Evolutionary conservation across 345 rosid genomes (phyloP), one percentile per base, ranked within the genome.

Genomic region (Conringia planisiliqua): DNA sequence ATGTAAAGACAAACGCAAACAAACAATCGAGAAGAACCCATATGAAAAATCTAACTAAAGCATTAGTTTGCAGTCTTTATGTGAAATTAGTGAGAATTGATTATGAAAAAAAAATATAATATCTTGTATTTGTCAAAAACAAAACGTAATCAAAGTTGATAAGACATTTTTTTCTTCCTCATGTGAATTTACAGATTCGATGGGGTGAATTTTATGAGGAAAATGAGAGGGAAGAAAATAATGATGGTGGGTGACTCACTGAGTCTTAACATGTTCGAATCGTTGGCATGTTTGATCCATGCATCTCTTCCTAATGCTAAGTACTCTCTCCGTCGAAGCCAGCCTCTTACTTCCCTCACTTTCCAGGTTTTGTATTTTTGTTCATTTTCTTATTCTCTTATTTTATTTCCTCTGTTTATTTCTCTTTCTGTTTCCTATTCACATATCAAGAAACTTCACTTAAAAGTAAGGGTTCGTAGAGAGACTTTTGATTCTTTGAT

Each of bases 211-310:
- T 88, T 94, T 79, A 62, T 94, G 86, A 82, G 82, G 82, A 89
- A 76, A 54, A 87, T 87, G 93, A 85, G 90, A 64, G 97, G 98
- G 80, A 93, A 93, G 88, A 91, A 85, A 87, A 88, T 94, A 38
- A 94, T 94, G 98, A 85, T 94, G 67, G 98, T 94, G 43, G 98
- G 98, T 16, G 98, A 94, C 85, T 94, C 98, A 60, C 85, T 93
- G 81, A 91, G 94, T 82, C 69, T 72, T 68, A 91, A 93, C 79
- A 92, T 89, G 77, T 91, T 88, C 83, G 82, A 82, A 78, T 93
- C 98, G 11, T 77, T 93, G 61, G 78, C 87, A 9, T 93, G 98
- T 75, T 46, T 93, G 92, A 71, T 93, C 61, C 85, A 88, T 12
- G 66, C 94, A 5, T 88, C 85, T 79, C 85, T 88, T 3, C 98